These are phyloP conservation scores for Sambucus nigra DNA, from an alignment of 129 eudicot genomes.

Conservation along the genomic window DNA sequence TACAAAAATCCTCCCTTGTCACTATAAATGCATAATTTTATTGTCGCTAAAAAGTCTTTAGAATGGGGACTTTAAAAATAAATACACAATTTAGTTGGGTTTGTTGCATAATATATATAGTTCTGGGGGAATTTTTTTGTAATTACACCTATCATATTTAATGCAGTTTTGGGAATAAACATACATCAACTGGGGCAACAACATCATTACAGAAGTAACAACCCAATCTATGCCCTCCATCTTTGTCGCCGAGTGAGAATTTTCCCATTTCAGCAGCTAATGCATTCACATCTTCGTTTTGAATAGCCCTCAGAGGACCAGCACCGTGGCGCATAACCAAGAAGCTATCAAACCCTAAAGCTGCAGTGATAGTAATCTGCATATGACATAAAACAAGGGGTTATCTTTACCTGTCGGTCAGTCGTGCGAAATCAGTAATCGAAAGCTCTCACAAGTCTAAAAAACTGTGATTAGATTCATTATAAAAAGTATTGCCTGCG, in stretches of 20 bases:
- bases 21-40: no score
- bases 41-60: no score
- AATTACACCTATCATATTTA: no score
- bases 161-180: background rate
- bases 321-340: constrained; percentile 98
- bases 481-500: no score
- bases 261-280: constrained; percentile 35
- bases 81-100: no score
- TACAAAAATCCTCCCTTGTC: no score
- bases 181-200: constrained; percentile 93
- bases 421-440: background rate
- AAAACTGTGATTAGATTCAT: no score
- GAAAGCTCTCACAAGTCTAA: background rate
- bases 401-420: constrained; percentile 6
- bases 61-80: no score
- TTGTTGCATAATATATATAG: no score
- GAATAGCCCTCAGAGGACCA: constrained; percentile 42
- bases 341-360: constrained; percentile 93
- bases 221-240: constrained; percentile 47
- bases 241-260: constrained; percentile 27
- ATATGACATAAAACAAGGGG: constrained; percentile 6
- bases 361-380: constrained; percentile 75
- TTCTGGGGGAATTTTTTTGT: background rate
- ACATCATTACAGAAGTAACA: constrained; percentile 94
- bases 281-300: constrained; percentile 3